Base-by-base conservation (phyloP, 2,329 filamentous ascomycete species). In the Colletotrichum somersetense region DNA sequence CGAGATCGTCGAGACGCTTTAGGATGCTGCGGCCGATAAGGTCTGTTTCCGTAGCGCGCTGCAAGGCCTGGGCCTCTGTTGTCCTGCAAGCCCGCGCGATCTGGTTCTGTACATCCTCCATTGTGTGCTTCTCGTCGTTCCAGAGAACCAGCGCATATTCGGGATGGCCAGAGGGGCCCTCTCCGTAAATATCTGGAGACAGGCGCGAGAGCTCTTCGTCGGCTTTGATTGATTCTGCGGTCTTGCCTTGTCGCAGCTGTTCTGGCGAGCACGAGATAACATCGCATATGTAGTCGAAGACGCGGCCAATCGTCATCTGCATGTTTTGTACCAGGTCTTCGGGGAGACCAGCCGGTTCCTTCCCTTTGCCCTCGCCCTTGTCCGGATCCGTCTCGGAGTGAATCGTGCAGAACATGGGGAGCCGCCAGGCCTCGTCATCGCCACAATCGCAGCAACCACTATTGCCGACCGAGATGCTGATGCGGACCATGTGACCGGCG, bases 71-170 rank as follows among this genome's bases (percentile, higher is more conserved):
- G 6, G 85, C 86, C 72, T 87, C 85, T 8, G 91, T 89, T 75
- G 93, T 91, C 73, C 89, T 90, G 84, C 96, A 99, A 62, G 96
- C 96, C 75, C 96, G 89, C 3, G 94, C 93, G 30, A 99, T 94
- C 80, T 98, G 96, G 69, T 97, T 91, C 75, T 92, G 88, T 7
- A 99, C 96, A 80, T 99, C 96, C 58, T 91, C 89, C 55, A 98
- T 92, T 0, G 96, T 99, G 80, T 99, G 96, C 81, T 99, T 99
- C 83, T 99, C 96, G 75, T 99, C 96, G 77, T 99, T 99, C 96
- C 96, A 99, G 6, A 99, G 85, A 20, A 98, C 85, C 56, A 99
- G 84, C 6, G 93, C 92, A 80, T 92, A 99, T 77, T 97, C 94
- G 16, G 91, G 87, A 3, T 89, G 86, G 67, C 91, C 89, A 8